phyloP scores from a whole-genome alignment of 306 rosid species.

The Begonia peltatifolia region DNA sequence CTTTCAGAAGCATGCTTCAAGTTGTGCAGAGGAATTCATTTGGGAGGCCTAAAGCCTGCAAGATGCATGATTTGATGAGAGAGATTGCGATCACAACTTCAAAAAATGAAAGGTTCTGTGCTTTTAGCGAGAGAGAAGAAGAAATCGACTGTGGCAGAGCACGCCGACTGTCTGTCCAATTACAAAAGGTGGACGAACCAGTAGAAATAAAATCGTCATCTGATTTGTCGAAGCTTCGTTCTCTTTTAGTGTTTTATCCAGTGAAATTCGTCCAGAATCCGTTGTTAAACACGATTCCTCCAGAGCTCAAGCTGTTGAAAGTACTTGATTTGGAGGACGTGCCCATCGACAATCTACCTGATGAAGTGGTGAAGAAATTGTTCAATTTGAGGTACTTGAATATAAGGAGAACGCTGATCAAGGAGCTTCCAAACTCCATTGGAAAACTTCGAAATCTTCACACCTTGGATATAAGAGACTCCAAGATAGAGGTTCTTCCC shows the following conservation, averaged over 20 bases:
- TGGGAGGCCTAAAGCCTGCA: constrained; percentile 5
- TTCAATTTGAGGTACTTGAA: constrained; percentile 13
- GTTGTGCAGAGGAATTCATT: not conserved
- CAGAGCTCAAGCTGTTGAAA: constrained; percentile 1
- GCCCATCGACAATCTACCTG: constrained; percentile 2
- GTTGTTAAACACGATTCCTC: not conserved
- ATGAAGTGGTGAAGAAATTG: not conserved
- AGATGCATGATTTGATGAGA: constrained; percentile 16
- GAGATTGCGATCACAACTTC: constrained; percentile 8
- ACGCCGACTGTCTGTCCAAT: constrained; percentile 5
- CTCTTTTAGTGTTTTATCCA: constrained; percentile 3
- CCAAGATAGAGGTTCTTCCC: constrained; percentile 5
- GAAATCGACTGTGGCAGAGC: not conserved
- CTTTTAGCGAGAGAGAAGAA: not conserved
- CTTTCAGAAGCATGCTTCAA: constrained; percentile 9
- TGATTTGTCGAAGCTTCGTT: constrained; percentile 6
- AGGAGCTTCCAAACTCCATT: constrained; percentile 14
- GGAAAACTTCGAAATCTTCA: constrained; percentile 12
- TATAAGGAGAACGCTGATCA: constrained; percentile 2
- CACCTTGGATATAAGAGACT: constrained; percentile 4
- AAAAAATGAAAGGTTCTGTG: constrained; percentile 6
- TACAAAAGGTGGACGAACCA: not conserved
- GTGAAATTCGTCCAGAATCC: not conserved
- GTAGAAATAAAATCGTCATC: not conserved
- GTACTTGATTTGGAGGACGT: constrained; percentile 8